Evolutionary conservation across 208 protist species (phyloP), one percentile per base, ranked within the genome.

Genomic region (Leishmania guyanensis): DNA sequence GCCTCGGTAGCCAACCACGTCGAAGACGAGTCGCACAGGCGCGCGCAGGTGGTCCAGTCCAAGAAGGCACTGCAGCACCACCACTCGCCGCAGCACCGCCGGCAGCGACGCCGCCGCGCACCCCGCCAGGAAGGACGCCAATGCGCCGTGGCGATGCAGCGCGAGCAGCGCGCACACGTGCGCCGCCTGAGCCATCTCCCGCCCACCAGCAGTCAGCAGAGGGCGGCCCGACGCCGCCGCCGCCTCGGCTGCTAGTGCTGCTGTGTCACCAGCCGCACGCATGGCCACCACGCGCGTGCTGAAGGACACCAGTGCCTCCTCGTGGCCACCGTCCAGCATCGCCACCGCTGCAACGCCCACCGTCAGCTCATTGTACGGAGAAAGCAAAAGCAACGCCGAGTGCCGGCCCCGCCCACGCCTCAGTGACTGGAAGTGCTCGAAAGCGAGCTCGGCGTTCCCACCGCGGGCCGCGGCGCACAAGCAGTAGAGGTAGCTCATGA

Each of bases 401-500:
- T 83, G 75, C 14, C 72, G 78, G 16, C 85, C 68, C 60, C 80
- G 70, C 56, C 84, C 71, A 29, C 39, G 33, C 60, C n/a, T 76
- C 51, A 91, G 83, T 14, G 75, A 68, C 22, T 5, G 36, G 56
- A 90, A 89, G 36, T 75, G 79, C 16, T 50, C 16, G 48, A 86
- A 75, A 14, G 81, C 64, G 36, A 71, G 22, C 46, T 79, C 82
- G 62, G 86, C 73, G 26, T 91, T 82, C 3, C 91, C 93, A 0
- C 86, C 86, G 22, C 86, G 78, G 17, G 85, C 86, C 22, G 89
- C 91, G 0, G 93, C 91, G 71, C 91, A 92, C n/a, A 97, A 76
- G 80, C 90, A 90, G 86, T 97, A 95, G 26, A 94, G 72, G 80
- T 92, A 85, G 77, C 91, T 91, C 91, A 97, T 93, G 84, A 97